Percentiles rank a stretch among this genome's conserved stretches.
These are phyloP conservation scores for Globisporangium uncinulatum DNA, from an alignment of 352 stramenopile species.

Conservation along the genomic window DNA sequence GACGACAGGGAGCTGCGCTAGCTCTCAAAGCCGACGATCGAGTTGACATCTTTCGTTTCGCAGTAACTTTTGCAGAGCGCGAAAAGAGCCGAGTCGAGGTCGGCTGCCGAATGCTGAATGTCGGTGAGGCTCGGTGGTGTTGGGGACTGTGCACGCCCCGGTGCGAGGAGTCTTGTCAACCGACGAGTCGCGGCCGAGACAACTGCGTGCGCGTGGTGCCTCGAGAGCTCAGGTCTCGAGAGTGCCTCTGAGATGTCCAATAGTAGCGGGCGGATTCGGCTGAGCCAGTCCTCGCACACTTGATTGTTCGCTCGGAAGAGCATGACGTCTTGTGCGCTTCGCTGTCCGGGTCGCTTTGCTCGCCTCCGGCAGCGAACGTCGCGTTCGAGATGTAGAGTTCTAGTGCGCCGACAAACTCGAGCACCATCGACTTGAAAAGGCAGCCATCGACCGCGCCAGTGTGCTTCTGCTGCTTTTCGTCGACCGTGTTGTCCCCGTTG, in stretches of 20 bases:
- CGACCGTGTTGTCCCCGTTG: background rate
- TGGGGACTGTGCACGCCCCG: slow-evolving; percentile 10
- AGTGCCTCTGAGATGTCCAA: slow-evolving; percentile 30
- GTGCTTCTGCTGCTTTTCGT: background rate
- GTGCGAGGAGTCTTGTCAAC: slow-evolving; percentile 23
- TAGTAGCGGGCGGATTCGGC: slow-evolving; percentile 51
- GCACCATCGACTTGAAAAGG: slow-evolving; percentile 30
- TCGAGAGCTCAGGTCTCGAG: slow-evolving; percentile 22
- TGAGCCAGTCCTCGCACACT: slow-evolving; percentile 71
- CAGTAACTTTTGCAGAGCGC: slow-evolving; percentile 31
- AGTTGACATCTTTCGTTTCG: slow-evolving; percentile 48
- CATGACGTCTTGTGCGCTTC: slow-evolving; percentile 32
- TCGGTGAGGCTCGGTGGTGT: slow-evolving; percentile 21
- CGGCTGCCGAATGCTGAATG: slow-evolving; percentile 23
- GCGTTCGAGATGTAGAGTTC: slow-evolving; percentile 39
- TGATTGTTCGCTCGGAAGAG: slow-evolving; percentile 65
- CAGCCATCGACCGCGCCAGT: background rate
- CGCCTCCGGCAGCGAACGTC: slow-evolving; percentile 12
- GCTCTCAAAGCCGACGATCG: slow-evolving; percentile 36
- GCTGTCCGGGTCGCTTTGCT: slow-evolving; percentile 30
- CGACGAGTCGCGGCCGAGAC: slow-evolving; percentile 31
- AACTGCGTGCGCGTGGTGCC: slow-evolving; percentile 44
- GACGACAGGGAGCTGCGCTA: slow-evolving; percentile 34
- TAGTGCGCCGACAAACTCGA: slow-evolving; percentile 53
- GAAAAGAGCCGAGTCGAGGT: slow-evolving; percentile 45